phyloP scores from a whole-genome alignment of 140 eudicot species.

The Ambrosia hybrid region DNA sequence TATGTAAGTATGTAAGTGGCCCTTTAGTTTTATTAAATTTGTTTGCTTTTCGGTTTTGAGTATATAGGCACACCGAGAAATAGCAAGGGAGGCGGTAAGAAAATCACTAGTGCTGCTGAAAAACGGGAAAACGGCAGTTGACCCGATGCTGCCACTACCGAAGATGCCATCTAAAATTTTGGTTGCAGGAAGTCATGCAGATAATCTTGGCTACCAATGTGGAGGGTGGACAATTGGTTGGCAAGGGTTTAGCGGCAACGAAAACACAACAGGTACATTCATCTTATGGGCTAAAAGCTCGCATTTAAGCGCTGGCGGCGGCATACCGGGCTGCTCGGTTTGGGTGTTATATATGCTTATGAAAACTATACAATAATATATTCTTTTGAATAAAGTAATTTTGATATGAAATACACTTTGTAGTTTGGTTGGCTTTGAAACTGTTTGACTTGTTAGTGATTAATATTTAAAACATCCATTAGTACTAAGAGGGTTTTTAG shows the following conservation, averaged over 20 bases:
- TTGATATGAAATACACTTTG: not conserved
- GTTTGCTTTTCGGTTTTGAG: slow-evolving; percentile 10
- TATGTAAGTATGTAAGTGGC: not conserved
- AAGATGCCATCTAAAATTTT: slow-evolving; percentile 44
- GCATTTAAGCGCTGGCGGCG: not conserved
- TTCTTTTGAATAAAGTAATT: too few relatives aligned
- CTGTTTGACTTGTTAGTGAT: not conserved
- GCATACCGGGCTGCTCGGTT: not conserved
- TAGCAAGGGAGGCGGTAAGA: slow-evolving; percentile 71
- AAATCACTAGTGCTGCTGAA: slow-evolving; percentile 61
- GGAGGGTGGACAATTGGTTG: slow-evolving; percentile 70
- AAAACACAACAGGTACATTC: slow-evolving; percentile 45
- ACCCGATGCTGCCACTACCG: slow-evolving; percentile 55
- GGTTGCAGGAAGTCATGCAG: slow-evolving; percentile 63
- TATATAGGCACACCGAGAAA: slow-evolving; percentile 53
- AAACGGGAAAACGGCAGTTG: slow-evolving; percentile 43
- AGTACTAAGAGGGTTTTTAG: too few relatives aligned
- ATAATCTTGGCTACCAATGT: slow-evolving; percentile 70
- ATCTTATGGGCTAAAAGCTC: not conserved
- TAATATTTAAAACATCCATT: not conserved
- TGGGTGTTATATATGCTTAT: not conserved
- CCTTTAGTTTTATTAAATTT: not conserved
- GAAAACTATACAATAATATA: too few relatives aligned
- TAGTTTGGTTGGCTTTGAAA: not conserved
- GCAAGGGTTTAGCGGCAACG: slow-evolving; percentile 68